phyloP scores from a whole-genome alignment of 2,329 filamentous ascomycete genomes.

The Aspergillus fumigatus region DNA sequence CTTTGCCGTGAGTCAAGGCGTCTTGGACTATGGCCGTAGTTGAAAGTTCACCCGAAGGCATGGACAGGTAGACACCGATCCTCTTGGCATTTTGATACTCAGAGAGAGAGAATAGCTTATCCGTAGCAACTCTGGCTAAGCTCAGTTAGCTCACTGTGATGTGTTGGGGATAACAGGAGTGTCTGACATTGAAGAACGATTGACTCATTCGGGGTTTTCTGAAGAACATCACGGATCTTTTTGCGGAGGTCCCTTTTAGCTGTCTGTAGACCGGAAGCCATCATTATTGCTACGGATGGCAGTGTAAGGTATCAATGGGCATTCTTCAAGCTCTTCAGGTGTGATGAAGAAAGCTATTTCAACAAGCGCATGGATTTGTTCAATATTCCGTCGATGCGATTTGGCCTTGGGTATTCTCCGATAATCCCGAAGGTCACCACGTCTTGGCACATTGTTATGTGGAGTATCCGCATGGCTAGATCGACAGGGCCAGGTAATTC shows the following conservation, averaged over 20 bases:
- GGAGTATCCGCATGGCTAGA: conserved; percentile 10
- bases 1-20: conserved; percentile 71
- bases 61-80: conserved; percentile 86
- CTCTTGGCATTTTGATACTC: conserved; percentile 71
- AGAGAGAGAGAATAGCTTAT: conserved; percentile 60
- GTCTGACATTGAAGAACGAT: conserved; percentile 64
- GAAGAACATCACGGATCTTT: conserved; percentile 64
- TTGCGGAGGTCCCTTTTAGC: conserved; percentile 74
- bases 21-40: conserved; percentile 78
- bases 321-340: neutral
- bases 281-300: conserved; percentile 26
- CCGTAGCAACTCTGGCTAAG: conserved; percentile 62
- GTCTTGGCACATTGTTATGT: conserved; percentile 13
- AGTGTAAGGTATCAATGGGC: neutral
- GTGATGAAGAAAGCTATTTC: neutral
- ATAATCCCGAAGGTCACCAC: neutral
- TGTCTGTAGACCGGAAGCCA: conserved; percentile 53
- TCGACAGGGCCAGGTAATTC: neutral
- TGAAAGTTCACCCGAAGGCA: conserved; percentile 82
- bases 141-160: conserved; percentile 17
- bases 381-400: neutral
- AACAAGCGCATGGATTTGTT: neutral
- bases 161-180: neutral
- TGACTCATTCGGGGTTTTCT: conserved; percentile 56
- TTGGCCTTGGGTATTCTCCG: neutral